Evolutionary conservation across 192 early-diverging fungal species (phyloP).

Genomic region (Nowakowskiella sp.): DNA sequence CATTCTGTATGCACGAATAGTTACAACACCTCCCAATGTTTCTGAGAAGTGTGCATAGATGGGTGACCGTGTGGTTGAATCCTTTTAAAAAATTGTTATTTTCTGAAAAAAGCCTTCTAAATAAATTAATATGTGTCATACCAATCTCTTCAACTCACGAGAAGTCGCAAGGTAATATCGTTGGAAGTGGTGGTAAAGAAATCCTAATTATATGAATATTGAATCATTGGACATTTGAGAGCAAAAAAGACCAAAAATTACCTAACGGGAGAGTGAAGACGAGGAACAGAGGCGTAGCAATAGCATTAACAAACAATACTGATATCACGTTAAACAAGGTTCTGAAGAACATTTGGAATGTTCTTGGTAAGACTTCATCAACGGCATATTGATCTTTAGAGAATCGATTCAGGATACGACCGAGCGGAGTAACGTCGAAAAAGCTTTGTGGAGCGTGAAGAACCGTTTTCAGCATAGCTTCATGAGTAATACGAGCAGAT

Average conservation of each 20-base stretch:
- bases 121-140: too few species aligned
- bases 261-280: slow-evolving; percentile 39
- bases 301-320: slow-evolving; percentile 40
- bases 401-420: slow-evolving; percentile 83
- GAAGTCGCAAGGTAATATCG: slow-evolving; percentile 45
- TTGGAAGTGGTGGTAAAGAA: slow-evolving; percentile 46
- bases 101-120: too few species aligned
- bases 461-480: slow-evolving; percentile 67
- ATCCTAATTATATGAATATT: slow-evolving; percentile 3
- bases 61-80: slow-evolving; percentile 44
- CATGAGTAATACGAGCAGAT: slow-evolving; percentile 66
- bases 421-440: slow-evolving; percentile 59
- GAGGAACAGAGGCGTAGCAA: slow-evolving; percentile 37
- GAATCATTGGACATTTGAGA: not conserved
- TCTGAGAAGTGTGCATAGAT: slow-evolving; percentile 52
- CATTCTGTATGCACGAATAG: slow-evolving; percentile 53
- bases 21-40: slow-evolving; percentile 44
- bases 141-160: slow-evolving; percentile 50
- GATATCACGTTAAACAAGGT: slow-evolving; percentile 41
- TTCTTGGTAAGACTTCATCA: slow-evolving; percentile 56
- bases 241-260: slow-evolving; percentile 8
- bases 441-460: slow-evolving; percentile 29
- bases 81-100: too few species aligned
- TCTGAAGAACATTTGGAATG: slow-evolving; percentile 42
- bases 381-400: slow-evolving; percentile 77